Evolutionary conservation across 2,329 filamentous ascomycete genomes (phyloP).

Genomic region (Colletotrichum liriopes): DNA sequence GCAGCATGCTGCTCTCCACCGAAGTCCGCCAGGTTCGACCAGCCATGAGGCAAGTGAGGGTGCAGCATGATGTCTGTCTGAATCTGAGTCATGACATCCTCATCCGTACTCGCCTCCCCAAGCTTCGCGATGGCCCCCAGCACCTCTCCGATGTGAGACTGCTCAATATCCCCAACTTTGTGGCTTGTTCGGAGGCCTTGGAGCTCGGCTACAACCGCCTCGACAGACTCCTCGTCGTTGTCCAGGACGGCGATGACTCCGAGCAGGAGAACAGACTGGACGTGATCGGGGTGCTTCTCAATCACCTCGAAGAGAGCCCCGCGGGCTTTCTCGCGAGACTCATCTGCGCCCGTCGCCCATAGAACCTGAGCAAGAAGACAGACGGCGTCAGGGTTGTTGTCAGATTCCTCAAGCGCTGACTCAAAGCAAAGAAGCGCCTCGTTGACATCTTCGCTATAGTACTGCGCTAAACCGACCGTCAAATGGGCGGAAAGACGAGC

Average conservation of each 20-base stretch:
- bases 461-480: conserved; percentile 87
- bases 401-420: conserved; percentile 82
- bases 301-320: conserved; percentile 86
- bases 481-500: conserved; percentile 88
- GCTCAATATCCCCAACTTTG: conserved; percentile 74
- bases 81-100: conserved; percentile 74
- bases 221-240: conserved; percentile 82
- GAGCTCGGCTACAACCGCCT: conserved; percentile 86
- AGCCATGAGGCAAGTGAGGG: conserved; percentile 84
- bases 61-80: conserved; percentile 85
- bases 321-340: conserved; percentile 82
- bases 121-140: conserved; percentile 81
- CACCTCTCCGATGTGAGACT: conserved; percentile 80
- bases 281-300: conserved; percentile 80
- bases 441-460: conserved; percentile 76
- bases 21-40: conserved; percentile 80
- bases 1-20: conserved; percentile 71
- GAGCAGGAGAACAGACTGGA: conserved; percentile 84
- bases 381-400: conserved; percentile 84
- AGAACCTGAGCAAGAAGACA: conserved; percentile 92
- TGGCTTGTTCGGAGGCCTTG: conserved; percentile 79
- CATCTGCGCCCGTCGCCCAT: conserved; percentile 87
- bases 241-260: conserved; percentile 89
- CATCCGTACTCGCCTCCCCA: conserved; percentile 62
- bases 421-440: conserved; percentile 86